Base-by-base conservation (phyloP, 164 flowering plant species). In the Annona squamosa region DNA sequence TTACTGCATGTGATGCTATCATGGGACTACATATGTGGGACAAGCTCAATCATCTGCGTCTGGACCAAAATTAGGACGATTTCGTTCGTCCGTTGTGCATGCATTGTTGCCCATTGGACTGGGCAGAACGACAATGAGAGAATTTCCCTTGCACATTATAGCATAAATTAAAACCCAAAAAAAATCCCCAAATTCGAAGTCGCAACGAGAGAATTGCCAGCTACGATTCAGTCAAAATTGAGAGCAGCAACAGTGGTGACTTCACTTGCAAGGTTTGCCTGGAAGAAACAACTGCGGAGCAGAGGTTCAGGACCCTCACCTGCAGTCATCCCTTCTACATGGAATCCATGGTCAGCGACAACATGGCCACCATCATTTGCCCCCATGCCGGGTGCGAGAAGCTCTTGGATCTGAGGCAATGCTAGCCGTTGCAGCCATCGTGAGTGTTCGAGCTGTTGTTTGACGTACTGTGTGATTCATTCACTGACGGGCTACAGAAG, bases 261-360 rank as follows among this genome's bases (percentile, higher is more conserved):
- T 48, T 48, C 52, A 48, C 52, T 4, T 71, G 77, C 65, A 12
- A 37, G 48, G 71, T 75, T n/a, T 75, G 77, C 70, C 70, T 70
- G 77, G 77, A 75, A 5, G 37, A 63, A 12, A 70, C 48, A n/a
- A 3, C 68, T 2, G 2, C 13, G 5, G 2, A 42, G 17, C 73
- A 75, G 26, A 26, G 42, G 46, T 75, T 70, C 42, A 18, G n/a
- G 10, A 65, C n/a, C 48, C 6, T 4, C 3, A 63, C 37, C 16
- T 87, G 90, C 76, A 0, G 43, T 9, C 87, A 87, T 64, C 72
- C 72, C 0, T 79, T 70, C 63, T 85, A 87, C 72, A 73, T 86
- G 0, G 59, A 59, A 3, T 52, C 74, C 2, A 72, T 19, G 48
- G 42, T 72, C 13, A 17, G 72, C 41, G 76, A 77, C 19, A 41